Conservation (phyloP, 2,329 filamentous ascomycete species). For the Fusarium sp. region DNA sequence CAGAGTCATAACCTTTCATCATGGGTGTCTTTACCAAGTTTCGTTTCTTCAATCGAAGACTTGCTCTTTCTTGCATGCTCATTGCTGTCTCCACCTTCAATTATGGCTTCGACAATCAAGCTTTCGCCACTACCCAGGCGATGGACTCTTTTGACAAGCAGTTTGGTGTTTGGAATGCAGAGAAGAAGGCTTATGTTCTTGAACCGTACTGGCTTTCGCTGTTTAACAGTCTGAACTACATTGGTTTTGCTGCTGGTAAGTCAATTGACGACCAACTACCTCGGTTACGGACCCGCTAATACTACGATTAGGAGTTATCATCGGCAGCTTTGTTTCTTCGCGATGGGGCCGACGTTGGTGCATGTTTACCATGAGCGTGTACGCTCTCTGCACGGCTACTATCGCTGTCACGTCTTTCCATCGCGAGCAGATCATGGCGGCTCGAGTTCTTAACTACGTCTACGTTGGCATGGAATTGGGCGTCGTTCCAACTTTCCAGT, state of each 20-base stretch:
- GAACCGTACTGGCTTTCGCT: constrained; percentile 54
- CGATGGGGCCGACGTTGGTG: constrained; percentile 48
- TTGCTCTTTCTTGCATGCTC: constrained; percentile 42
- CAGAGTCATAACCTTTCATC: background rate
- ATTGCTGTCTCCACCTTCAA: constrained; percentile 57
- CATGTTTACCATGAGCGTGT: constrained; percentile 56
- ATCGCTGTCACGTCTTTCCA: constrained; percentile 37
- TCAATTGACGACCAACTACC: background rate
- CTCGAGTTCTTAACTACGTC: constrained; percentile 45
- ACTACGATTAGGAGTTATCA: constrained; percentile 33
- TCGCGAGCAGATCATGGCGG: constrained; percentile 43
- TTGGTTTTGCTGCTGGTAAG: constrained; percentile 54
- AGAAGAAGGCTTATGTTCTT: constrained; percentile 46
- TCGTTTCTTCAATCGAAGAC: constrained; percentile 44
- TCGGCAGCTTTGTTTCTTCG: constrained; percentile 44
- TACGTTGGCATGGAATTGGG: constrained; percentile 47
- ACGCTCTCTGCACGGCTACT: constrained; percentile 48
- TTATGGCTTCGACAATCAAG: constrained; percentile 59
- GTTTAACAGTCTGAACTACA: constrained; percentile 56
- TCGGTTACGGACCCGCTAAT: background rate
- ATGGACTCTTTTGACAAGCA: constrained; percentile 55
- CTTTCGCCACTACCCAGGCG: constrained; percentile 54
- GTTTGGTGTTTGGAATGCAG: constrained; percentile 52
- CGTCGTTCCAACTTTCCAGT: constrained; percentile 54
- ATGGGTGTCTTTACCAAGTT: constrained; percentile 44